phyloP scores from a whole-genome alignment of 257 asterid genomes.

The Penstemon barbatus region DNA sequence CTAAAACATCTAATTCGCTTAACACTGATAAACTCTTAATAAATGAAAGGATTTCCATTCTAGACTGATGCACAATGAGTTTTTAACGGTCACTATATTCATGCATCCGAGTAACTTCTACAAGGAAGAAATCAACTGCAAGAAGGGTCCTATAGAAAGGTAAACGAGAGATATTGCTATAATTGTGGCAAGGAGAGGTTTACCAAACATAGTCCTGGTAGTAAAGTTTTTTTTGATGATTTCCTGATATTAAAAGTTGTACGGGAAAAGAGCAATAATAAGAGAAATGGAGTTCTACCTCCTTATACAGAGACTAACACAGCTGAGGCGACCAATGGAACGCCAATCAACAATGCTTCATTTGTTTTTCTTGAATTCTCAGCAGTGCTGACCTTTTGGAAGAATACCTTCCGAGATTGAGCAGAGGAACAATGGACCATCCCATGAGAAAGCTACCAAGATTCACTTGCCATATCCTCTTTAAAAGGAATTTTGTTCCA shows the following conservation, averaged over 20 bases:
- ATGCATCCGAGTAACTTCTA: slow-evolving; percentile 40
- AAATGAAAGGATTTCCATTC: slow-evolving; percentile 56
- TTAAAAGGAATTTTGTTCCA: no score
- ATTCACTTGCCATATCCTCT: no score
- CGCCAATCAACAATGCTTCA: no score
- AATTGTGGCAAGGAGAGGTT: slow-evolving; percentile 57
- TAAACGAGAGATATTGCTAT: slow-evolving; percentile 44
- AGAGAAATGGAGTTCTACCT: slow-evolving; percentile 19
- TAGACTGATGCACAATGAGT: slow-evolving; percentile 53
- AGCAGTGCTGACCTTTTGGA: no score
- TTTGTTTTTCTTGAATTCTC: no score
- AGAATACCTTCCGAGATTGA: no score
- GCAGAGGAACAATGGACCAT: no score
- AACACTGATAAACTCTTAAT: no score
- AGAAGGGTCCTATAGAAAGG: slow-evolving; percentile 34
- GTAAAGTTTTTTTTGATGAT: slow-evolving; percentile 7
- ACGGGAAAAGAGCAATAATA: slow-evolving; percentile 26
- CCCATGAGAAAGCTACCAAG: no score
- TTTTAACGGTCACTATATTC: slow-evolving; percentile 41
- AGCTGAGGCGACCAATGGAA: no score
- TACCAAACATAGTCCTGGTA: slow-evolving; percentile 37
- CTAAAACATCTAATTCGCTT: no score
- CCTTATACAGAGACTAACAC: no score
- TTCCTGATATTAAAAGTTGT: slow-evolving; percentile 1
- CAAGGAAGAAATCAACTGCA: slow-evolving; percentile 27